phyloP scores from a whole-genome alignment of 495 filamentous ascomycete genomes.

The Podospora australis region DNA sequence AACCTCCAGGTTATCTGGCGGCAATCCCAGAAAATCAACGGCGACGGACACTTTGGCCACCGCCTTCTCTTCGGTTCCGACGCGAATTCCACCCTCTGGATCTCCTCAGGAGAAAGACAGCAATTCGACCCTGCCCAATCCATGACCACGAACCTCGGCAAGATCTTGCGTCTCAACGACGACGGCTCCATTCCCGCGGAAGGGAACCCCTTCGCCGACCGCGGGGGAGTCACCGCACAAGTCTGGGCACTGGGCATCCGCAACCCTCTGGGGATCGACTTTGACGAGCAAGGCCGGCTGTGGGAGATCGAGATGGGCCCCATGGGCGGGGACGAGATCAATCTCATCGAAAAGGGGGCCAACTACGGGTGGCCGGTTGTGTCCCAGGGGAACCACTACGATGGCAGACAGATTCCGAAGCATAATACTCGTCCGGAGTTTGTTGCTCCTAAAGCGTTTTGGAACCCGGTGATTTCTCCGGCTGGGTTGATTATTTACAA shows the following conservation, averaged over 20 bases:
- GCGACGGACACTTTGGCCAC: slow-evolving; percentile 26
- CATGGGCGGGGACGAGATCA: slow-evolving; percentile 34
- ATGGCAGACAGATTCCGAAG: slow-evolving; percentile 27
- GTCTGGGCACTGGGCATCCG: slow-evolving; percentile 31
- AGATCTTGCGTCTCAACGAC: slow-evolving; percentile 30
- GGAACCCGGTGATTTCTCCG: slow-evolving; percentile 33
- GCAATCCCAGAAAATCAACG: slow-evolving; percentile 25
- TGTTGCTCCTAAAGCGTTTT: slow-evolving; percentile 29
- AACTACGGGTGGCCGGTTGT: slow-evolving; percentile 35
- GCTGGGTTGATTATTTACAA: slow-evolving; percentile 33
- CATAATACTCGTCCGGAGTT: slow-evolving; percentile 32
- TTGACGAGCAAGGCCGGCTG: slow-evolving; percentile 30
- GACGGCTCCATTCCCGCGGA: slow-evolving; percentile 28
- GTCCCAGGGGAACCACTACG: slow-evolving; percentile 30
- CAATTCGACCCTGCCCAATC: slow-evolving; percentile 29
- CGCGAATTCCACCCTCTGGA: slow-evolving; percentile 23
- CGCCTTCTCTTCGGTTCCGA: slow-evolving; percentile 29
- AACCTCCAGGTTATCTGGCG: slow-evolving; percentile 32
- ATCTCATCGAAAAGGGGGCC: slow-evolving; percentile 29
- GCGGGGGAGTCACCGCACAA: slow-evolving; percentile 24
- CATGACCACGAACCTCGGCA: slow-evolving; percentile 34
- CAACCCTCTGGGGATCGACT: slow-evolving; percentile 34
- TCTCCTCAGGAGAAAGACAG: slow-evolving; percentile 32
- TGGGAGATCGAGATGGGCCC: slow-evolving; percentile 36
- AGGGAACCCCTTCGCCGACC: slow-evolving; percentile 31